Conservation (phyloP, 805 yeast genomes). For the Candida taoyuanica region DNA sequence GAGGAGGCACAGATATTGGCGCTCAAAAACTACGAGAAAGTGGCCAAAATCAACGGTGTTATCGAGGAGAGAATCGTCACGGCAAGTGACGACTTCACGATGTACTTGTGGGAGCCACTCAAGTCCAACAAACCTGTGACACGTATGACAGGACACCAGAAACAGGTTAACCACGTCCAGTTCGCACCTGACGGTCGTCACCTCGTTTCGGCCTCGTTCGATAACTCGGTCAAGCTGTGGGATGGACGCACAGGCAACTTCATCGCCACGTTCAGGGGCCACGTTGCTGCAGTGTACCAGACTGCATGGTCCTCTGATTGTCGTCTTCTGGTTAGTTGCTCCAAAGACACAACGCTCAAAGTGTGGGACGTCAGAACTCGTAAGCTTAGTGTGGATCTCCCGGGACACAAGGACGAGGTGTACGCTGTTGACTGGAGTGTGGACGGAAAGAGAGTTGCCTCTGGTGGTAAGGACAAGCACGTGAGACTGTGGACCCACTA, state of each 20-base stretch:
- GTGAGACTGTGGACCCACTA: conserved; percentile 90
- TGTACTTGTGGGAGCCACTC: conserved; percentile 94
- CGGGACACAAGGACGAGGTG: conserved; percentile 95
- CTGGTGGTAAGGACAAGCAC: conserved; percentile 96
- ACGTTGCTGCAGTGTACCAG: conserved; percentile 96
- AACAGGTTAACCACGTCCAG: conserved; percentile 90
- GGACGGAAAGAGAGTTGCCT: conserved; percentile 90
- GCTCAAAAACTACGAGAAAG: conserved; percentile 49
- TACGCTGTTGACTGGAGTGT: conserved; percentile 97
- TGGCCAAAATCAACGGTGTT: conserved; percentile 47
- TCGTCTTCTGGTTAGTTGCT: conserved; percentile 84
- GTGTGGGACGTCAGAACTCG: conserved; percentile 93
- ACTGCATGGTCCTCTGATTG: conserved; percentile 98
- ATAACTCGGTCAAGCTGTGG: conserved; percentile 94
- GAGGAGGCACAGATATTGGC: conserved; percentile 48
- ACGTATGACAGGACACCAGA: conserved; percentile 97
- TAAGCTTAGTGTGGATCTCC: conserved; percentile 82
- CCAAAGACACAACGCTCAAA: conserved; percentile 92
- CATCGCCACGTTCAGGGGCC: conserved; percentile 88
- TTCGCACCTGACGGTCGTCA: conserved; percentile 94
- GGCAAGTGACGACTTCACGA: conserved; percentile 95
- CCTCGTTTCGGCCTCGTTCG: conserved; percentile 90
- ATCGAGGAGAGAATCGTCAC: conserved; percentile 88
- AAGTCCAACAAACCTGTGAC: conserved; percentile 77
- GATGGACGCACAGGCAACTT: conserved; percentile 92